Evolutionary conservation across 495 filamentous ascomycete species (phyloP), one percentile per base, ranked within the genome.

Genomic region (Astrothelium subdiscretum): DNA sequence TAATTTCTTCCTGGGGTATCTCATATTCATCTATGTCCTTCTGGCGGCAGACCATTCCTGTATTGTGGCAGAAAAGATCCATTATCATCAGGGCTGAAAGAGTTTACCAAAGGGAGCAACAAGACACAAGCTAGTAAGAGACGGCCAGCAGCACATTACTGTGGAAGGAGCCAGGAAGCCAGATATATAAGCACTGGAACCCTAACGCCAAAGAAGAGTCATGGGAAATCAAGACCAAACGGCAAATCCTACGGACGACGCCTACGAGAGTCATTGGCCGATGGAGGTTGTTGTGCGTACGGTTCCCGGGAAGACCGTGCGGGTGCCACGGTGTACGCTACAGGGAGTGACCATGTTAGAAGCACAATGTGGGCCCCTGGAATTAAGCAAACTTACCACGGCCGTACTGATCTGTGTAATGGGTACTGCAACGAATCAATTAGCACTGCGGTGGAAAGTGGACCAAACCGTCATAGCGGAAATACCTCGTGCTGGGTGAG

Each of bases 21-120:
- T 27, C 48, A 26, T 54, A 29, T 26, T 6, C 29, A 29, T 27
- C 8, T 26, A 29, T 54, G 48, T 54, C 48, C 48, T 54, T 29
- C 48, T 54, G 48, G 48, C 48, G 48, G 48, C 48, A 54, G 48
- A 54, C 48, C 24, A 54, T 54, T 54, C 48, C 48, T 29, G 24
- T 54, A 54, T 54, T 3, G 29, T 12, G 48, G 48, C 48, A 54
- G 48, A 54, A 54, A 54, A 54, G 48, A 54, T 54, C 48, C 48
- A 27, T 54, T 54, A 54, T 20, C 24, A 54, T 26, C 3, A 24
- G 8, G 20, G 43, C 20, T 54, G 48, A 15, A 29, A 54, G 48
- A 54, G 48, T 1, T 27, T 27, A 54, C 48, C 48, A 54, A 8
- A 29, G 24, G 48, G 24, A 54, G 48, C 48, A 54, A 27, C 24